These are phyloP conservation scores for Debaryomyces tyrocola DNA, from an alignment of 805 yeast species.

Conservation along the genomic window DNA sequence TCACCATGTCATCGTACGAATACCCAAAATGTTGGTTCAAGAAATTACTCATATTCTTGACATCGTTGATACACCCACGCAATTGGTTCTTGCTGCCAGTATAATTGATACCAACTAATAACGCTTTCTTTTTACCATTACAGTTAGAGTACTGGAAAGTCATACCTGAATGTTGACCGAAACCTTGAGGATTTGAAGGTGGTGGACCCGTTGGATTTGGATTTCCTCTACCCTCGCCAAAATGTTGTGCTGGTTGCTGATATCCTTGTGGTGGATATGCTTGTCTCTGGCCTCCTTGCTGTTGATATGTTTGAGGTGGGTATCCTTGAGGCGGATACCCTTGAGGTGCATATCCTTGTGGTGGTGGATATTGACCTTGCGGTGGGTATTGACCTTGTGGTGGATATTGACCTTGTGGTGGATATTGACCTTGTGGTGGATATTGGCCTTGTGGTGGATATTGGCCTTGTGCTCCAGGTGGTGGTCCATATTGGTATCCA, in stretches of 20 bases:
- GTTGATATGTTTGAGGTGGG: conserved; percentile 11
- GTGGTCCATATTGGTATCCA: conserved; percentile 12
- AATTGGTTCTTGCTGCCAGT: conserved; percentile 29
- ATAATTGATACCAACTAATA: conserved; percentile 38
- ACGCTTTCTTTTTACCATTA: conserved; percentile 35
- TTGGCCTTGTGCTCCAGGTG: conserved; percentile 11
- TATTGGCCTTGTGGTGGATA: conserved; percentile 5
- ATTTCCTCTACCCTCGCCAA: conserved; percentile 2
- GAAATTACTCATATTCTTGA: conserved; percentile 35
- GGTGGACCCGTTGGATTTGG: conserved; percentile 19
- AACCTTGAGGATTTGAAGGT: conserved; percentile 33
- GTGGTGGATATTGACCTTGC: conserved; percentile 10
- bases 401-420: conserved; percentile 11
- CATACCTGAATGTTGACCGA: conserved; percentile 34
- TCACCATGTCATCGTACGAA: conserved; percentile 37
- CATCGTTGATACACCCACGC: conserved; percentile 40
- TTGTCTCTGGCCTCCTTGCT: conserved; percentile 6
- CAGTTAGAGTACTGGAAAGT: conserved; percentile 41
- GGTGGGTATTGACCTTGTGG: conserved; percentile 18
- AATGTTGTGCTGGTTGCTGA: conserved; percentile 7
- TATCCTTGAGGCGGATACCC: conserved; percentile 18
- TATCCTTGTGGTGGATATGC: conserved; percentile 4
- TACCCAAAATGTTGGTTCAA: conserved; percentile 31
- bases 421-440: conserved; percentile 13
- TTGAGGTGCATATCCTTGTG: conserved; percentile 8